Conservation (phyloP, 78 protist genomes). For the Tieghemostelium lacteum region DNA sequence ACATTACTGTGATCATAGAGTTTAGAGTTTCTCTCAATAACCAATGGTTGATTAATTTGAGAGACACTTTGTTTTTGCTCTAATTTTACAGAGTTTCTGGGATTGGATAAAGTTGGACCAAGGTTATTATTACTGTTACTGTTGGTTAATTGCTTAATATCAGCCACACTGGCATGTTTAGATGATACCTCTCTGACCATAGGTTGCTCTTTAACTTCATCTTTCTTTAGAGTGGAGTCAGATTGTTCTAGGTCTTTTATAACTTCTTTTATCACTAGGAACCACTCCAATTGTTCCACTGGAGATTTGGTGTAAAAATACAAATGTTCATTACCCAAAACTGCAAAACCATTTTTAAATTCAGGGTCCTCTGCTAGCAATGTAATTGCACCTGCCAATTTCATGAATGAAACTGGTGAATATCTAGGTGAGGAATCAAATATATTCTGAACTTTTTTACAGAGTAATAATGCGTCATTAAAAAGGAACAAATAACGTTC, state of each 20-base stretch:
- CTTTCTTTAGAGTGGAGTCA: slow-evolving; percentile 15
- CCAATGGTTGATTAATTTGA: background rate
- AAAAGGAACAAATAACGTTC: slow-evolving; percentile 56
- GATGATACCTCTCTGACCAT: slow-evolving; percentile 26
- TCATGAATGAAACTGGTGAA: slow-evolving; percentile 7
- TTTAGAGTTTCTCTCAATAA: slow-evolving; percentile 15
- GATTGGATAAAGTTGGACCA: slow-evolving; percentile 20
- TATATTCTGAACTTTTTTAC: slow-evolving; percentile 10
- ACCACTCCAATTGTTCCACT: slow-evolving; percentile 59
- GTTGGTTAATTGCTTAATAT: too few species aligned
- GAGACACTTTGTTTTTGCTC: background rate
- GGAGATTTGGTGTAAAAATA: slow-evolving; percentile 55
- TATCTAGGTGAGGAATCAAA: slow-evolving; percentile 41
- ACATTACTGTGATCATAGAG: background rate
- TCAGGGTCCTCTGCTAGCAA: slow-evolving; percentile 57
- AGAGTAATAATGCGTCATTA: slow-evolving; percentile 46
- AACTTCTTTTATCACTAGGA: slow-evolving; percentile 25
- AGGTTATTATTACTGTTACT: too few species aligned
- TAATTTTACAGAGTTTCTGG: slow-evolving; percentile 25
- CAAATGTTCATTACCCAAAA: slow-evolving; percentile 58
- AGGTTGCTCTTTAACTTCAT: slow-evolving; percentile 18
- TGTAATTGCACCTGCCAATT: slow-evolving; percentile 1
- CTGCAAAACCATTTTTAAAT: slow-evolving; percentile 46
- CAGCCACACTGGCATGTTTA: background rate
- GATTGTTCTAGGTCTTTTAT: slow-evolving; percentile 48